Evolutionary conservation across 305 asterid species (phyloP), one percentile per base, ranked within the genome.

Genomic region (Solanum hybrid): DNA sequence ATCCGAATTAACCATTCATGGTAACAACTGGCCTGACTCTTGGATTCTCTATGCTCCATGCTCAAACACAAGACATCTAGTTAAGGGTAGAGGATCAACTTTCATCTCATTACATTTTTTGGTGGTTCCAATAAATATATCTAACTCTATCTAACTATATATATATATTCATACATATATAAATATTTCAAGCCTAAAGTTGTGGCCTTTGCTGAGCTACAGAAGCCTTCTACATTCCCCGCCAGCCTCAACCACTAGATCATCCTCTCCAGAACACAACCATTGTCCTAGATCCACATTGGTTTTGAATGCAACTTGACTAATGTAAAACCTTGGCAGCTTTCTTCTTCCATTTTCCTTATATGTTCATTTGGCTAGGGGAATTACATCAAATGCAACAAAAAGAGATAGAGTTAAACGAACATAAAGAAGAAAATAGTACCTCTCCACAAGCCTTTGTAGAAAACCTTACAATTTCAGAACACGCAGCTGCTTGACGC

Each of bases 381-480:
- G 46, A 20, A 84, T 46, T 29, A 4, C 75, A 31, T 31, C 66
- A 51, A 51, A 84, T 84, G 22, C 42, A 84, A 31, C 11, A 75
- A 31, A 75, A 32, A 2, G 16, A 34, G 29, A 22, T 14, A 3
- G 51, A 36, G 6, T 22, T 78, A 22, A 36, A 56, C 1, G 31
- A 85, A 85, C 87, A 31, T 31, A 85, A 85, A 85, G 31, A 17
- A 84, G 27, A 76, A 88, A 51, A n/a, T 3, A 16, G 60, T 96
- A 97, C 99, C 98, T 97, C 99, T 86, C 99, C 99, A 77, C 93
- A 91, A 20, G 89, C 88, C 90, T 88, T 89, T 32, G 98, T 94
- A 89, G 99, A 97, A 92, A 97, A 97, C 89, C 99, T 91, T 37
- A 96, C 99, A 90, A 97, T 97, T 92, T 96, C 98, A 11, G 98